Evolutionary conservation across 495 filamentous ascomycete genomes (phyloP).

Genomic region (Penicillium salamii): DNA sequence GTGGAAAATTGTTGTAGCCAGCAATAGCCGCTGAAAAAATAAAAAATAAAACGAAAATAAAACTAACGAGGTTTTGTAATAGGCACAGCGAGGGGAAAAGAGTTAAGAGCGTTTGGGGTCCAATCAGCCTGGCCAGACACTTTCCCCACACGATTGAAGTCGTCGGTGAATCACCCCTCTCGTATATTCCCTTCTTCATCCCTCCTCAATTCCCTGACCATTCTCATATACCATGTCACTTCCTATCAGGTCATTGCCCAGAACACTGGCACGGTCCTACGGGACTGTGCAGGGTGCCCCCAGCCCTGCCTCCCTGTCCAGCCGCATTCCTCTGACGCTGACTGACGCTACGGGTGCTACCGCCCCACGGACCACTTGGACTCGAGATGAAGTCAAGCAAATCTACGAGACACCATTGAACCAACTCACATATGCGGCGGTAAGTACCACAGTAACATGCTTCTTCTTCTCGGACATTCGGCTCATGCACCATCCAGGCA

Average conservation of each 20-base stretch:
- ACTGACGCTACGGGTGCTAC: slow-evolving; percentile 56
- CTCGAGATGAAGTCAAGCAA: slow-evolving; percentile 68
- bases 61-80: no score
- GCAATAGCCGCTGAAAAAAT: background rate
- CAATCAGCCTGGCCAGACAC: background rate
- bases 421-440: slow-evolving; percentile 70
- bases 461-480: background rate
- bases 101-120: background rate
- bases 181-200: slow-evolving; percentile 5
- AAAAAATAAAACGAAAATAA: background rate
- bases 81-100: background rate
- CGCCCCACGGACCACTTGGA: slow-evolving; percentile 67
- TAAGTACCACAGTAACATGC: slow-evolving; percentile 36
- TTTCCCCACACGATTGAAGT: slow-evolving; percentile 15
- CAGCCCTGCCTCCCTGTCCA: slow-evolving; percentile 30
- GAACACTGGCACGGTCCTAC: slow-evolving; percentile 35
- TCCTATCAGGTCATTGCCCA: slow-evolving; percentile 26
- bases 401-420: slow-evolving; percentile 77
- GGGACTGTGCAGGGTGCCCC: slow-evolving; percentile 43
- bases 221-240: slow-evolving; percentile 30
- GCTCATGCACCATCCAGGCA: slow-evolving; percentile 43
- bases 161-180: slow-evolving; percentile 23
- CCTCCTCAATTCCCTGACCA: slow-evolving; percentile 2
- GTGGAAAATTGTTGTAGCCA: background rate
- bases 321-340: slow-evolving; percentile 37